Percentiles rank a stretch among this genome's conserved stretches.
phyloP scores from a whole-genome alignment of 202 grass and related monocot genomes.

The Dendrocalamus latiflorus region DNA sequence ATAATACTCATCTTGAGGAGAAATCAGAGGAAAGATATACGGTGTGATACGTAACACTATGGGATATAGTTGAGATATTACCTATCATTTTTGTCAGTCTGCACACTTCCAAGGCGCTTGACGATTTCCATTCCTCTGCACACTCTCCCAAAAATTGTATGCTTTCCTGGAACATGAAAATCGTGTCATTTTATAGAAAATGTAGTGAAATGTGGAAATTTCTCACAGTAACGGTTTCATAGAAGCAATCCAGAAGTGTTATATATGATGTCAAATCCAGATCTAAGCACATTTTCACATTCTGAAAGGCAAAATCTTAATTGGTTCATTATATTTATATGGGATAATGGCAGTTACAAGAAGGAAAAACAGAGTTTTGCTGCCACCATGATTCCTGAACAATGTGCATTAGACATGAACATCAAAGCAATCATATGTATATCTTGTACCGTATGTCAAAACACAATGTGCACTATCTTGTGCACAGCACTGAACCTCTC shows the following conservation, averaged over 20 bases:
- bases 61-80: conserved; percentile 14
- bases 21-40: not conserved
- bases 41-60: not conserved
- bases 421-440: not conserved
- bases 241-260: not conserved
- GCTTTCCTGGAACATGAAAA: conserved; percentile 64
- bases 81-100: conserved; percentile 93
- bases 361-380: not conserved
- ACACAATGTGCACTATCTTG: too few relatives aligned
- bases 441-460: too few relatives aligned
- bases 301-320: not conserved
- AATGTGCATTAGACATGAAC: not conserved
- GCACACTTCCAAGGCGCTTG: conserved; percentile 92
- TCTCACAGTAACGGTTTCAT: not conserved
- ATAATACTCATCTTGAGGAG: not conserved
- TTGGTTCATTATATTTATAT: not conserved
- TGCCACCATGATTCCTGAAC: too few relatives aligned
- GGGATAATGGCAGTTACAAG: not conserved
- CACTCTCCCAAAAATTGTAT: conserved; percentile 95
- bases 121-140: conserved; percentile 85
- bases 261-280: not conserved
- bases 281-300: not conserved
- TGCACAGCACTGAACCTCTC: not conserved
- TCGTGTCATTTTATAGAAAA: not conserved
- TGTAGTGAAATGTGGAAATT: not conserved